Base-by-base conservation (phyloP, 2,329 filamentous ascomycete genomes). In the Didymella segeticola region DNA sequence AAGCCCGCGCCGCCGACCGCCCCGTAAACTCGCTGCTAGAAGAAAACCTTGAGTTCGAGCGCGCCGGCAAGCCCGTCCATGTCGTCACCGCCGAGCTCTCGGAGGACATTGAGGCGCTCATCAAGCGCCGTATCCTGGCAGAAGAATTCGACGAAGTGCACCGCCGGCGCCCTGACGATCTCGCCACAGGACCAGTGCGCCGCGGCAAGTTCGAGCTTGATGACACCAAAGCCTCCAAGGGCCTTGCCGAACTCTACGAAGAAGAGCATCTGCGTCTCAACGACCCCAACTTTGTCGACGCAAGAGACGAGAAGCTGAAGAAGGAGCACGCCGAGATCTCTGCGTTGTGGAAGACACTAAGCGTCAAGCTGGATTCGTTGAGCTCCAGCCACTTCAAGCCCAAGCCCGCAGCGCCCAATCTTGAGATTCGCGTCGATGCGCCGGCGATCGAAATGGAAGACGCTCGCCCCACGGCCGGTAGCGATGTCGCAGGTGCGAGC, bases 351-450 rank as follows among this genome's bases (percentile, higher is more conserved):
- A 89, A 86, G 63, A 88, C 90, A 29, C 82, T 97, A 47, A 87
- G 84, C 68, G 84, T 84, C 38, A 90, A 91, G 58, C 86, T 99
- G 49, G 95, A 99, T 75, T 86, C 90, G 22, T 86, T 99, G 59
- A 93, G 88, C 75, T 96, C 90, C 73, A 96, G 91, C 88, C 90
- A 97, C 78, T 97, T 96, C 83, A 93, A 91, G 75, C 95, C 95
- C 47, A 96, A 93, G 78, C 88, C 90, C 10, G 83, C 88, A 2
- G 89, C 89, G 45, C 86, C 91, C n/a, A 85, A 86, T 38, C 85
- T 99, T 58, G 93, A 90, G 36, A 89, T 97, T 49, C 89, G 97
- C 27, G 84, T 91, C 22, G 93, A 98, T 75, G 90, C 95, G 4
- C 91, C 93, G n/a, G 91, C 90, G 3, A 88, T 98, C 61, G 83